phyloP scores from a whole-genome alignment of 441 rosid genomes.

The Aleurites moluccanus region DNA sequence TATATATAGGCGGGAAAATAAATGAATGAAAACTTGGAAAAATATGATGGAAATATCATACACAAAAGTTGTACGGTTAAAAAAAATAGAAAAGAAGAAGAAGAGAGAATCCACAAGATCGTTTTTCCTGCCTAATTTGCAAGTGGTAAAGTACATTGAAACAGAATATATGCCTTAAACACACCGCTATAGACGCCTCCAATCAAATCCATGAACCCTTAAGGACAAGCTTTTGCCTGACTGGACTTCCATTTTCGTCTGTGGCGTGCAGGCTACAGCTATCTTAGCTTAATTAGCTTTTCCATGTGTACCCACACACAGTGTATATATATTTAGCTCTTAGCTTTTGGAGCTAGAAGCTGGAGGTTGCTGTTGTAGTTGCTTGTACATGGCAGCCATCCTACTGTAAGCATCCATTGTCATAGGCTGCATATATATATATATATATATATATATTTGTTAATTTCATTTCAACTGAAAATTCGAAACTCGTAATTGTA shows the following conservation, averaged over 20 bases:
- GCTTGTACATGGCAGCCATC: slow-evolving; percentile 79
- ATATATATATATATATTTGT: background rate
- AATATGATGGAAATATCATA: background rate
- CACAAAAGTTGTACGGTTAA: background rate
- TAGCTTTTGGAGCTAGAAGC: slow-evolving; percentile 57
- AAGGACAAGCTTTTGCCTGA: background rate
- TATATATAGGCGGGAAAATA: background rate
- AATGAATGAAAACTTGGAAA: slow-evolving; percentile 1
- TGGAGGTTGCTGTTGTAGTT: slow-evolving; percentile 63
- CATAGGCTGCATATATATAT: slow-evolving; percentile 55
- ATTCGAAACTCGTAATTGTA: no score
- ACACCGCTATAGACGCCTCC: background rate
- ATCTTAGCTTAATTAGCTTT: no score
- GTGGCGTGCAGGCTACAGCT: no score
- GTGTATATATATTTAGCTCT: background rate
- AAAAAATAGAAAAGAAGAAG: no score
- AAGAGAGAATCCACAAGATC: background rate
- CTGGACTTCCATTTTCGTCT: background rate
- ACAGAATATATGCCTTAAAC: background rate
- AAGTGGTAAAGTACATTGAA: background rate
- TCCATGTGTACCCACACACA: background rate
- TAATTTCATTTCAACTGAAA: no score
- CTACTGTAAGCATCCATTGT: slow-evolving; percentile 74
- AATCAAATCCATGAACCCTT: background rate
- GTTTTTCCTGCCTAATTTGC: background rate